These are phyloP conservation scores for Acidiella bohemica DNA, from an alignment of 495 filamentous ascomycete species.

Conservation along the genomic window DNA sequence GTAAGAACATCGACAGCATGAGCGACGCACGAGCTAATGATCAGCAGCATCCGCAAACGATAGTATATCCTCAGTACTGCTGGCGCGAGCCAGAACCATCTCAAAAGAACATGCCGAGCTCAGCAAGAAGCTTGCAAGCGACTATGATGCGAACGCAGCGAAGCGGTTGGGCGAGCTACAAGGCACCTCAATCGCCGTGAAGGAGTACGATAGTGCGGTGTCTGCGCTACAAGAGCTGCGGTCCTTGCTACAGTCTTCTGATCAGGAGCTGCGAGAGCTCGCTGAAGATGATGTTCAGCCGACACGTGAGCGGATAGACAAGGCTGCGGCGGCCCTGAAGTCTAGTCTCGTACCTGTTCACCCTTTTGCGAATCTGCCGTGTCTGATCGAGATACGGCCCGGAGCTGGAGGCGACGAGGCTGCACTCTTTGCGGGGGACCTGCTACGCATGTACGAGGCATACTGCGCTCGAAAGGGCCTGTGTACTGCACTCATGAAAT, in stretches of 20 bases:
- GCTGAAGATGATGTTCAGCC: constrained; percentile 63
- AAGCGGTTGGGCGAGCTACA: constrained; percentile 67
- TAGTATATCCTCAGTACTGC: constrained; percentile 43
- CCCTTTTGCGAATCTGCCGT: constrained; percentile 86
- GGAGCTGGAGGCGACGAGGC: constrained; percentile 91
- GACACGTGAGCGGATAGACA: constrained; percentile 45
- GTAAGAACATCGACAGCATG: neutral
- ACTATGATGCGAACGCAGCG: constrained; percentile 59
- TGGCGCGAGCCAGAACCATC: constrained; percentile 50
- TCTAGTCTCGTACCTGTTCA: constrained; percentile 70
- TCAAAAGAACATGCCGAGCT: constrained; percentile 54
- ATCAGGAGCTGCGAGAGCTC: constrained; percentile 50
- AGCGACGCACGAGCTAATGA: neutral
- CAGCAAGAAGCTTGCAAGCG: constrained; percentile 39
- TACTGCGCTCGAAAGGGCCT: constrained; percentile 57
- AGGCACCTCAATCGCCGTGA: constrained; percentile 51
- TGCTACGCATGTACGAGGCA: constrained; percentile 76
- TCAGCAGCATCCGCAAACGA: constrained; percentile 7
- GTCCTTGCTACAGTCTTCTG: constrained; percentile 31
- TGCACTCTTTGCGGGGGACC: constrained; percentile 70
- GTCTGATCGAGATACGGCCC: constrained; percentile 80
- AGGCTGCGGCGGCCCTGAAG: constrained; percentile 51
- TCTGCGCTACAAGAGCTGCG: constrained; percentile 27
- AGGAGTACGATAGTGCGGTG: constrained; percentile 51
- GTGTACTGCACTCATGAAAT: constrained; percentile 44